These are phyloP conservation scores for Pyrenophora teres DNA, from an alignment of 2,329 filamentous ascomycete genomes.

Conservation along the genomic window DNA sequence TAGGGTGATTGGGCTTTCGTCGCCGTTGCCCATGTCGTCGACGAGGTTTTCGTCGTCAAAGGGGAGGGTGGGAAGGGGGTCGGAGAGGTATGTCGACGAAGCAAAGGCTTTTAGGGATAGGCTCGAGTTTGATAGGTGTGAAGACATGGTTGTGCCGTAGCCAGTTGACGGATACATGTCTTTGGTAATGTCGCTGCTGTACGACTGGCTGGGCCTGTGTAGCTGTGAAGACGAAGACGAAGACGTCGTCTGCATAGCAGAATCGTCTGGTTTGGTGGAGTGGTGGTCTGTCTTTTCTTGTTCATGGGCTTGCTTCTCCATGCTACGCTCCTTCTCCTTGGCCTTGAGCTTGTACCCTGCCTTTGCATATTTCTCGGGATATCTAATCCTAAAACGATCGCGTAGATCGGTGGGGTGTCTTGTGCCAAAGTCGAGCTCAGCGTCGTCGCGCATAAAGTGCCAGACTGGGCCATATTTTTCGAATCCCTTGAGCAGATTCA, in stretches of 20 bases:
- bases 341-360: conserved; percentile 51
- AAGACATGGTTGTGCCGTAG: not conserved
- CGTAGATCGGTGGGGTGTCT: conserved; percentile 62
- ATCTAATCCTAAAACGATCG: conserved; percentile 65
- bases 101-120: conserved; percentile 8
- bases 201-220: not conserved
- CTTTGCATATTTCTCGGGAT: conserved; percentile 60
- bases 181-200: not conserved
- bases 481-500: conserved; percentile 63
- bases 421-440: conserved; percentile 55
- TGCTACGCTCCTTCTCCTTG: conserved; percentile 32
- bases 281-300: not conserved
- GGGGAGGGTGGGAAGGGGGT: conserved; percentile 9
- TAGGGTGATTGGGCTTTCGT: conserved; percentile 40
- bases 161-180: not conserved
- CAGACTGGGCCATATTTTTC: conserved; percentile 63
- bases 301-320: not conserved
- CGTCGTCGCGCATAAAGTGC: conserved; percentile 63
- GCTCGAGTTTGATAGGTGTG: not conserved
- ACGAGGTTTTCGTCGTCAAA: conserved; percentile 18
- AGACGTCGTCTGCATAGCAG: not conserved
- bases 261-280: not conserved
- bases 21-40: conserved; percentile 27
- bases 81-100: conserved; percentile 8
- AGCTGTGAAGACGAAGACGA: not conserved